Evolutionary conservation across 2,329 filamentous ascomycete genomes (phyloP), one percentile per base, ranked within the genome.

Genomic region (Colletotrichum chrysophilum): DNA sequence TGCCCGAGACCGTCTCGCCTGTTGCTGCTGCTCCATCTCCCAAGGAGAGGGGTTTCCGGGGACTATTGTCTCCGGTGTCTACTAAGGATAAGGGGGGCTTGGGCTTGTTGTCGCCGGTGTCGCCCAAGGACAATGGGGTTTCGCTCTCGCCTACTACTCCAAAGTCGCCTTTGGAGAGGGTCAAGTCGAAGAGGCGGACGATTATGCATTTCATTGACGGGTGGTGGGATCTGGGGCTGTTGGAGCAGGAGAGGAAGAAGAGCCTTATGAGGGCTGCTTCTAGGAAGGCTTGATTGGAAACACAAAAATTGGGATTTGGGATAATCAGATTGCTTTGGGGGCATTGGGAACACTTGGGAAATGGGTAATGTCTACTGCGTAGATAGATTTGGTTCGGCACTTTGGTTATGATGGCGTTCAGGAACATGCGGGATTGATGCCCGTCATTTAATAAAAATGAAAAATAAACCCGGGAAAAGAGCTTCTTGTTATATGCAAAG

Each of bases 211-310:
- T 86, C 24, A 83, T 90, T 32, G 88, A 90, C 56, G 89, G 89
- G 7, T 91, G 89, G 89, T 91, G 89, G 89, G 89, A 90, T 80
- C 81, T 90, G 70, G 87, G 85, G 5, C 79, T 90, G 70, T 77
- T 90, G 70, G 88, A 89, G 30, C 88, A 83, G 81, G 85, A 89
- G 30, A 84, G 87, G 74, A 82, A 84, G 78, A 85, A 82, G 9
- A 71, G 83, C 61, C 80, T 85, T 75, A 80, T 55, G 36, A 21
- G 66, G 34, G 65, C 32, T 52, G 65, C 64, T 26, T 75, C 74
- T 32, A 60, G 52, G 12, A 61, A 60, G 21, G 68, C 24, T 64
- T 70, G 61, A 70, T 24, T 38, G 16, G n/a, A 52, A n/a, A 21
- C 4, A 48, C 43, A 52, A n/a, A 52, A 52, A 52, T 52, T 52